Conservation (phyloP, 495 filamentous ascomycete species). For the Xylaria scruposa region DNA sequence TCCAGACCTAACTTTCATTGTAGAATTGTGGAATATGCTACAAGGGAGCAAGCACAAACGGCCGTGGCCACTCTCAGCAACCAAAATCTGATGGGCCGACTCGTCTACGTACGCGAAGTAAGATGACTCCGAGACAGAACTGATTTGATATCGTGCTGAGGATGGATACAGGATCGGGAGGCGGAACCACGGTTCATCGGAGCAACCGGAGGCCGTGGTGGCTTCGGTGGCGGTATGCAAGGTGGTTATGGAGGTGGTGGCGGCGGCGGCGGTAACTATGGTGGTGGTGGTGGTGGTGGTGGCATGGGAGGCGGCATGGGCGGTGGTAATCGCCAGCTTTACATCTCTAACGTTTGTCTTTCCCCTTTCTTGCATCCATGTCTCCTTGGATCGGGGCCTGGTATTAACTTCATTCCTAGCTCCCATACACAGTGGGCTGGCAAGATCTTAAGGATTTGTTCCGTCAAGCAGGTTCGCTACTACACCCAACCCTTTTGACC, state of each 20-base stretch:
- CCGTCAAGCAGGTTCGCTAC: slow-evolving; percentile 89
- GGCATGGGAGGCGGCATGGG: slow-evolving; percentile 44
- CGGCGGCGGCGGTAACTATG: slow-evolving; percentile 48
- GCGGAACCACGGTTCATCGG: slow-evolving; percentile 93
- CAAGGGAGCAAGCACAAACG: slow-evolving; percentile 97
- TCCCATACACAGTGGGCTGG: slow-evolving; percentile 97
- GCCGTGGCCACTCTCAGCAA: slow-evolving; percentile 98
- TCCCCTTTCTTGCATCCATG: slow-evolving; percentile 35
- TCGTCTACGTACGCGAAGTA: slow-evolving; percentile 98
- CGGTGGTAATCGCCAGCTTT: slow-evolving; percentile 82
- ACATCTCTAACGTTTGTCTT: slow-evolving; percentile 94
- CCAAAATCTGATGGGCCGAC: slow-evolving; percentile 95
- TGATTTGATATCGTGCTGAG: slow-evolving; percentile 34
- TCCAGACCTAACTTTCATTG: slow-evolving; percentile 1
- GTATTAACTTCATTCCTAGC: slow-evolving; percentile 64
- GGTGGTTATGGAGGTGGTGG: slow-evolving; percentile 51
- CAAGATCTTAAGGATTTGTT: slow-evolving; percentile 99
- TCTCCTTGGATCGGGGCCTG: slow-evolving; percentile 31
- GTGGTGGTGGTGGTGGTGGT: slow-evolving; percentile 41
- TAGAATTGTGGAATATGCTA: slow-evolving; percentile 99
- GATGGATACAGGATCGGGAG: slow-evolving; percentile 77
- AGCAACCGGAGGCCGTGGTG: slow-evolving; percentile 69
- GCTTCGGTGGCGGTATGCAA: slow-evolving; percentile 62
- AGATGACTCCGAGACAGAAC: slow-evolving; percentile 34
- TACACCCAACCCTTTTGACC: slow-evolving; percentile 1